phyloP scores from a whole-genome alignment of 306 rosid species.

The Acacia acuminata region DNA sequence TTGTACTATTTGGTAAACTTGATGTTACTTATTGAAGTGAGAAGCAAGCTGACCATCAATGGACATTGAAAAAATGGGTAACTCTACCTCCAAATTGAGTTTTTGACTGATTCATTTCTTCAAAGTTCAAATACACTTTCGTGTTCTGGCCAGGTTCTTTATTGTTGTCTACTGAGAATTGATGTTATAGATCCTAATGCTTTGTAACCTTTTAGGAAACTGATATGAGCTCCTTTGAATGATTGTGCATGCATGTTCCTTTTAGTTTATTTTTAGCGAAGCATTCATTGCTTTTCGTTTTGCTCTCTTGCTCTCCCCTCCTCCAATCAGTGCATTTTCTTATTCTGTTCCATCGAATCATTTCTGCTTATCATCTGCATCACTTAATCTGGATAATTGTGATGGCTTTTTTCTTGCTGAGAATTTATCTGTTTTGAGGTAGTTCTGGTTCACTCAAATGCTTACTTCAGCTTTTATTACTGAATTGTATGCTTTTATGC shows the following conservation, averaged over 20 bases:
- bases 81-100: neutral
- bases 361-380: neutral
- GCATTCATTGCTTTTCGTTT: neutral
- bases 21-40: neutral
- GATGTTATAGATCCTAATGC: neutral
- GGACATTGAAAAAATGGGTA: neutral
- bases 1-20: neutral
- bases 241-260: neutral
- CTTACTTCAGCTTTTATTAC: no score
- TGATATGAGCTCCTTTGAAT: neutral
- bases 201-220: conserved; percentile 1
- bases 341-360: neutral
- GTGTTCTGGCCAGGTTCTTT: neutral
- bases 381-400: neutral
- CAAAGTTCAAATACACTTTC: neutral
- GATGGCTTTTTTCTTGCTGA: no score
- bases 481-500: no score
- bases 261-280: neutral
- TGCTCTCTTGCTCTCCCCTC: neutral
- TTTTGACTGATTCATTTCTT: neutral
- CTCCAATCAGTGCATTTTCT: neutral
- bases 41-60: neutral
- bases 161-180: neutral
- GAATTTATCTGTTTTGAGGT: no score
- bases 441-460: no score